Percentiles rank a stretch among this genome's conserved stretches.
phyloP scores from a whole-genome alignment of 2,329 filamentous ascomycete genomes.

The Phialophora tarda region DNA sequence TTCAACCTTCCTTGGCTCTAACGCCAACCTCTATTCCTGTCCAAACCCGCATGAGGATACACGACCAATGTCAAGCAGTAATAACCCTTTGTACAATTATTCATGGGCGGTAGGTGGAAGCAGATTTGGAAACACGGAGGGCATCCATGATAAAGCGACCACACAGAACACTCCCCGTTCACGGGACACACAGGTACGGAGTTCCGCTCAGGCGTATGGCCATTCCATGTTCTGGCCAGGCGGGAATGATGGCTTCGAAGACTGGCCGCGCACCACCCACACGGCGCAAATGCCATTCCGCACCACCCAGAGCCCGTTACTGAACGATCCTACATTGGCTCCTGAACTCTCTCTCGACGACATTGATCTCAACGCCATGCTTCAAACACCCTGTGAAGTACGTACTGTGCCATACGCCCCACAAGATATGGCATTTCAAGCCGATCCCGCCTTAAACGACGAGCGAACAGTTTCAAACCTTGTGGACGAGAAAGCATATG shows the following conservation, averaged over 20 bases:
- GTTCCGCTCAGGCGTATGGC: neutral
- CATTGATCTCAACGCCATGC: neutral
- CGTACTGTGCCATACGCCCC: neutral
- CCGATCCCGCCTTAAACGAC: neutral
- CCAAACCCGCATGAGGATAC: neutral
- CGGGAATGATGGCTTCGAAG: neutral
- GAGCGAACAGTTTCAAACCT: neutral
- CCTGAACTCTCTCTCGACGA: conserved; percentile 3
- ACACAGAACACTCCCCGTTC: neutral
- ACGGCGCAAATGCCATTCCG: neutral
- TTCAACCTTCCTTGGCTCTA: neutral
- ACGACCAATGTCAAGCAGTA: neutral
- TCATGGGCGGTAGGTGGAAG: neutral
- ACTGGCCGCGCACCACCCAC: neutral
- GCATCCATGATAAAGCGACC: neutral
- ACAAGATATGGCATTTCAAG: neutral
- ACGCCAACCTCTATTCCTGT: neutral
- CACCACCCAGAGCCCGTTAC: neutral
- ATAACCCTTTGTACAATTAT: neutral
- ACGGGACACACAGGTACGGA: neutral
- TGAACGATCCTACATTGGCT: conserved; percentile 6
- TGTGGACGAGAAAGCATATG: neutral
- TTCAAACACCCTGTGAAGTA: neutral
- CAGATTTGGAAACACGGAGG: neutral
- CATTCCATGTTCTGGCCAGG: neutral